These are phyloP conservation scores for Pythium rhizo-oryzae DNA, from an alignment of 352 stramenopile species.

Conservation along the genomic window DNA sequence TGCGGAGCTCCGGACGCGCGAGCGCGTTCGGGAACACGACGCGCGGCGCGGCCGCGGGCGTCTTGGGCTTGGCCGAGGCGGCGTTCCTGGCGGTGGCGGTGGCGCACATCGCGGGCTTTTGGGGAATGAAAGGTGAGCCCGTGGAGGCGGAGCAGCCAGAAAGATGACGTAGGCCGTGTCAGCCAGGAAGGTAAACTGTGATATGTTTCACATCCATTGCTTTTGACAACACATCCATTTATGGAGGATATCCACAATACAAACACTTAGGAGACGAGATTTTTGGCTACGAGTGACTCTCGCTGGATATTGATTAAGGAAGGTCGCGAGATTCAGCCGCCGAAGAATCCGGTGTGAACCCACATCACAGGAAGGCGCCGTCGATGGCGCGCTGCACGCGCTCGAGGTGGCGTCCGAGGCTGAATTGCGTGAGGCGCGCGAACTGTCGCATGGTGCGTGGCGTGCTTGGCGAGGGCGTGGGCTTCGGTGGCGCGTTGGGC, in stretches of 20 bases:
- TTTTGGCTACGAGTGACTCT: background rate
- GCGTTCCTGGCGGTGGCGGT: background rate
- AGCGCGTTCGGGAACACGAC: slow-evolving; percentile 24
- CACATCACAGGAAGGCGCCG: background rate
- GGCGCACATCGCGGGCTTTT: background rate
- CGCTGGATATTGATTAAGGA: background rate
- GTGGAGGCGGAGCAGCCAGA: background rate
- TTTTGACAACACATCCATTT: no score
- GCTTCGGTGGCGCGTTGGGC: background rate
- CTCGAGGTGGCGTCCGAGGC: slow-evolving; percentile 7
- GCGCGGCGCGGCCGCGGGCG: background rate
- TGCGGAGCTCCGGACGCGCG: slow-evolving; percentile 32
- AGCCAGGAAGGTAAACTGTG: background rate
- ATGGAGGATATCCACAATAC: no score
- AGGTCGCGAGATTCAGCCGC: background rate
- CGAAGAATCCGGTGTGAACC: background rate
- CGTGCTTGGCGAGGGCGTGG: background rate
- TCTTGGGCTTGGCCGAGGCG: background rate
- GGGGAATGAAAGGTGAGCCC: background rate
- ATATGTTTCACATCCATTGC: no score
- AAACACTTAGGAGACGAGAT: background rate
- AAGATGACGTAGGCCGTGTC: background rate
- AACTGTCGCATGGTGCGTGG: background rate
- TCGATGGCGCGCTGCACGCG: slow-evolving; percentile 14
- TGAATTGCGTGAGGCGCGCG: slow-evolving; percentile 9